These are phyloP conservation scores for Claviceps humidiphila DNA, from an alignment of 2,329 filamentous ascomycete genomes.

Conservation along the genomic window DNA sequence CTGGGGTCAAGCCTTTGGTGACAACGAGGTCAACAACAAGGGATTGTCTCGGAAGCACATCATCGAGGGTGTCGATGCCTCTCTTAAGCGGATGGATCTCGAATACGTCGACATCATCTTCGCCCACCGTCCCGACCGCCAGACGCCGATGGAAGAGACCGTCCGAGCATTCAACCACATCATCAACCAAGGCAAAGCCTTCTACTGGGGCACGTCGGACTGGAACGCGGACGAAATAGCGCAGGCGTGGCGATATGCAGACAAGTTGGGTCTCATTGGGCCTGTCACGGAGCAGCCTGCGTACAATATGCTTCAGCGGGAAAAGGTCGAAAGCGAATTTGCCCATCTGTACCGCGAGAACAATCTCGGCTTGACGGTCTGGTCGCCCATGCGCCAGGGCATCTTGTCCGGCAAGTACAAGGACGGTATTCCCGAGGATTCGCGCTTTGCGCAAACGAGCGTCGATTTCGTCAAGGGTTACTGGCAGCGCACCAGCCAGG, in stretches of 20 bases:
- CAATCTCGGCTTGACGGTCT: constrained; percentile 49
- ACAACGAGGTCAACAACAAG: constrained; percentile 51
- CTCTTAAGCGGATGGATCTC: constrained; percentile 42
- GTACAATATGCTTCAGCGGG: constrained; percentile 50
- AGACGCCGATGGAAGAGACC: constrained; percentile 57
- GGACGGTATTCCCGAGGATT: constrained; percentile 45
- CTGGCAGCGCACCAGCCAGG: constrained; percentile 36
- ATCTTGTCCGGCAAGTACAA: constrained; percentile 57
- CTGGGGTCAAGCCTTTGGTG: constrained; percentile 47
- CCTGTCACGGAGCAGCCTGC: constrained; percentile 54
- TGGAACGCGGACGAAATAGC: constrained; percentile 55
- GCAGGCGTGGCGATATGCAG: constrained; percentile 46
- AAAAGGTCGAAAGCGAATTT: constrained; percentile 52
- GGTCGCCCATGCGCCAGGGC: constrained; percentile 43
- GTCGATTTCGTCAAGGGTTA: constrained; percentile 42
- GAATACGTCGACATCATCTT: constrained; percentile 57
- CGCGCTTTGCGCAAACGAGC: constrained; percentile 41
- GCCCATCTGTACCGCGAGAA: constrained; percentile 45
- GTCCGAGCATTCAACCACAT: constrained; percentile 59
- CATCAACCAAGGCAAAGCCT: constrained; percentile 52
- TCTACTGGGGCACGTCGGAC: constrained; percentile 60
- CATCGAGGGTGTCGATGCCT: constrained; percentile 49
- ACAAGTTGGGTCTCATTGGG: constrained; percentile 46
- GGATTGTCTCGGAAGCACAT: constrained; percentile 58
- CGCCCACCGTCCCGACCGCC: constrained; percentile 53